Evolutionary conservation across 1,139 yeast species (phyloP).

Genomic region (Geotrichum restrictum): DNA sequence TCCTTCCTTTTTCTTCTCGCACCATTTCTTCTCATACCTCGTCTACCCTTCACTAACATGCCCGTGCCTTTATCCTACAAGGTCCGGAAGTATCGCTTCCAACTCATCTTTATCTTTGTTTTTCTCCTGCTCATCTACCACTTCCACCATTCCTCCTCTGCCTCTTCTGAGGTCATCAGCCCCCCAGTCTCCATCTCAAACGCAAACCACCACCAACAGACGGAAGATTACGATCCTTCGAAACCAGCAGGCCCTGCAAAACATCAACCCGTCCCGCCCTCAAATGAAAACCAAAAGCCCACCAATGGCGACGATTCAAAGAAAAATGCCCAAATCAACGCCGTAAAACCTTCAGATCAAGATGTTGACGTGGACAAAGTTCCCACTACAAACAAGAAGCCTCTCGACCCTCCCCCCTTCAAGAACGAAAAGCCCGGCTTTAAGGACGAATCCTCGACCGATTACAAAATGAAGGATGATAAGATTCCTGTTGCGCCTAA

Average conservation of each 20-base stretch:
- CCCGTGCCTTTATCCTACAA: conserved; percentile 18
- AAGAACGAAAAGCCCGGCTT: conserved; percentile 11
- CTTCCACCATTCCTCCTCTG: conserved; percentile 11
- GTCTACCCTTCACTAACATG: conserved; percentile 4
- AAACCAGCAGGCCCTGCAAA: conserved; percentile 14
- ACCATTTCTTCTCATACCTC: background rate
- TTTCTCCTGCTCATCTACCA: conserved; percentile 15
- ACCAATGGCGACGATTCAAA: background rate
- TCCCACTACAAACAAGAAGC: conserved; percentile 7
- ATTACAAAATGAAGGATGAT: conserved; percentile 11
- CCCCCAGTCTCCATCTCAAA: background rate
- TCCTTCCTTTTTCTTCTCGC: background rate
- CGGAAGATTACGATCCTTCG: conserved; percentile 9
- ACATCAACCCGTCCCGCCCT: conserved; percentile 9
- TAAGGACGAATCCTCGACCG: background rate
- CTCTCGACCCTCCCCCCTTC: conserved; percentile 13
- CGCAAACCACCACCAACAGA: background rate
- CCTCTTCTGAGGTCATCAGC: background rate
- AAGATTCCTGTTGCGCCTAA: conserved; percentile 15
- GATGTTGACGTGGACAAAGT: conserved; percentile 13
- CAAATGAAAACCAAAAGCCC: background rate
- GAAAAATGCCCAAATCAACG: background rate
- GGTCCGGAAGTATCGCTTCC: conserved; percentile 20
- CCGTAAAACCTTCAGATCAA: background rate
- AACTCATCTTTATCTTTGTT: conserved; percentile 14